Evolutionary conservation across 306 rosid genomes (phyloP).

Genomic region (Geum urbanum): DNA sequence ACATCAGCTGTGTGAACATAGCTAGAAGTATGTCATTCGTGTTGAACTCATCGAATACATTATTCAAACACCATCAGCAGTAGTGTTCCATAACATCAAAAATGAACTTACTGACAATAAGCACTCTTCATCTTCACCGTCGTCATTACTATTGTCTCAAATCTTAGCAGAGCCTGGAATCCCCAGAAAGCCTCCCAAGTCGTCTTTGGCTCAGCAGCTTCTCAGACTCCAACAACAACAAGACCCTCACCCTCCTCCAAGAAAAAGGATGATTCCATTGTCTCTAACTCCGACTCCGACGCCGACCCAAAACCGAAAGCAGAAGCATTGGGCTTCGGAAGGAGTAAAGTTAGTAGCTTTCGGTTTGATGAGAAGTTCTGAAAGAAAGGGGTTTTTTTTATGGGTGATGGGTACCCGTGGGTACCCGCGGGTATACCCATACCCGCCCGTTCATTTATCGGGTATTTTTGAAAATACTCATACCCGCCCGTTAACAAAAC

Average conservation of each 20-base stretch:
- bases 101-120: conserved; percentile 55
- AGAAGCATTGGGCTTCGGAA: conserved; percentile 15
- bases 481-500: too few relatives aligned
- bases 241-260: conserved; percentile 28
- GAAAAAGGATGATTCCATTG: conserved; percentile 19
- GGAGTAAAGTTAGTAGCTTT: conserved; percentile 34
- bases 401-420: too few relatives aligned
- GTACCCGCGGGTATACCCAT: too few relatives aligned
- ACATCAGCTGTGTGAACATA: not conserved
- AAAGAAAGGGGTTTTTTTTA: too few relatives aligned
- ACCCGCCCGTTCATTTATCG: too few relatives aligned
- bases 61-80: not conserved
- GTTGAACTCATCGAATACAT: not conserved
- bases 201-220: conserved; percentile 69
- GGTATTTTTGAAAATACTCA: too few relatives aligned
- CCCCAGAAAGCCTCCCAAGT: conserved; percentile 72
- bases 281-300: conserved; percentile 27
- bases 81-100: not conserved
- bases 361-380: too few relatives aligned
- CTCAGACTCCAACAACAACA: conserved; percentile 41
- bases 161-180: conserved; percentile 20
- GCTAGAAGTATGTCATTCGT: not conserved
- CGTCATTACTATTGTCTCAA: conserved; percentile 27
- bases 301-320: conserved; percentile 27
- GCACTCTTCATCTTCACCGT: conserved; percentile 15